These are phyloP conservation scores for Catharanthus roseus DNA, from an alignment of 257 asterid genomes.

Conservation along the genomic window DNA sequence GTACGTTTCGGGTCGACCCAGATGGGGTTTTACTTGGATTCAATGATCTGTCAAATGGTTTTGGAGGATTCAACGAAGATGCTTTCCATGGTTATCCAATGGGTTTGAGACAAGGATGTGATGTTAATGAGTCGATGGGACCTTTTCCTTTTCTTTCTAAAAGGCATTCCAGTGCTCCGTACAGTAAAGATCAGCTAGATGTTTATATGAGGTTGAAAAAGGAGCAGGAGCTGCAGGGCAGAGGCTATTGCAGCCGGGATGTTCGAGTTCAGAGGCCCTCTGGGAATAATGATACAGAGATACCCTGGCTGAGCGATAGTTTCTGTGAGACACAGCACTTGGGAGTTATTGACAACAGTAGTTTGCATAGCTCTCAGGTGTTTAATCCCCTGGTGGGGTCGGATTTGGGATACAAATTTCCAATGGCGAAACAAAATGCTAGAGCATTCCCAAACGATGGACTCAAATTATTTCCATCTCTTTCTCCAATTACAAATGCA, in stretches of 20 bases:
- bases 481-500: constrained; percentile 12
- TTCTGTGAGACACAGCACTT: background rate
- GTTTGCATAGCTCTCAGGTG: constrained; percentile 18
- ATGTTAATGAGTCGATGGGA: constrained; percentile 16
- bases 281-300: constrained; percentile 6
- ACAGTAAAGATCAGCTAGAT: background rate
- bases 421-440: constrained; percentile 5
- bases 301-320: constrained; percentile 12
- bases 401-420: constrained; percentile 13
- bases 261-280: constrained; percentile 13
- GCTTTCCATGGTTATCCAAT: background rate
- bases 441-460: constrained; percentile 9
- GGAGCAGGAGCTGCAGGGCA: constrained; percentile 15
- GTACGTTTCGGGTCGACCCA: constrained; percentile 13
- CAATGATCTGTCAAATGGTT: constrained; percentile 14
- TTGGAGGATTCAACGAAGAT: constrained; percentile 12
- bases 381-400: constrained; percentile 10
- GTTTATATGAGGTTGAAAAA: constrained; percentile 5
- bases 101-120: constrained; percentile 10
- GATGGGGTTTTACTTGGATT: constrained; percentile 15
- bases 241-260: constrained; percentile 2
- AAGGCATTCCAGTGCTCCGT: background rate
- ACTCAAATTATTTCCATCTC: constrained; percentile 2
- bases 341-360: constrained; percentile 10
- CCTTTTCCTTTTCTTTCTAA: constrained; percentile 5